phyloP scores from a whole-genome alignment of 805 yeast species.

The Candida peoriensis region DNA sequence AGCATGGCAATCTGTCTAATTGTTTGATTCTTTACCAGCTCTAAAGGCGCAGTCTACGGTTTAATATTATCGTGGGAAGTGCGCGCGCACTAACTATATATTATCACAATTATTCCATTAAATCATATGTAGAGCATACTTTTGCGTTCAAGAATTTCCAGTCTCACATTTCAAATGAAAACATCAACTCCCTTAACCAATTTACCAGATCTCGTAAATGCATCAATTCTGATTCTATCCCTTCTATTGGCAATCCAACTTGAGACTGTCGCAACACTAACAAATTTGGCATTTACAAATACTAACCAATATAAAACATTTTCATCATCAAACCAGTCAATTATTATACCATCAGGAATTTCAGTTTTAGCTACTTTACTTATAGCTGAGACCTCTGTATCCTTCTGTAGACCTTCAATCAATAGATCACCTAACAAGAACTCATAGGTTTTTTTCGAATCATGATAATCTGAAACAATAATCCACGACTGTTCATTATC shows the following conservation, averaged over 20 bases:
- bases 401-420: constrained; percentile 9
- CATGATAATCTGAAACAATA: constrained; percentile 18
- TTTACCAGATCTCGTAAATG: constrained; percentile 19
- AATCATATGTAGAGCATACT: too few species aligned
- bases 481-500: constrained; percentile 23
- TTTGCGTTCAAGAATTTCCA: too few species aligned
- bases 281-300: constrained; percentile 26
- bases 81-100: too few species aligned
- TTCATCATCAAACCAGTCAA: constrained; percentile 21
- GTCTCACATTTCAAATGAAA: constrained; percentile 12
- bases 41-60: too few species aligned
- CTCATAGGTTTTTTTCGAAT: constrained; percentile 9
- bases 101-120: too few species aligned
- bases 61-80: too few species aligned
- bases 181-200: constrained; percentile 14
- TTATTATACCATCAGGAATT: constrained; percentile 9
- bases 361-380: constrained; percentile 5
- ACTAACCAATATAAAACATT: constrained; percentile 26
- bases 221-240: constrained; percentile 19
- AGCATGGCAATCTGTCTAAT: too few species aligned
- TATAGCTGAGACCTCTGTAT: background rate
- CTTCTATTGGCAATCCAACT: constrained; percentile 7
- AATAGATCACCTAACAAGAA: constrained; percentile 23
- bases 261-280: constrained; percentile 16
- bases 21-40: too few species aligned